These are phyloP conservation scores for Aureobasidium sp. DNA, from an alignment of 2,329 filamentous ascomycete genomes.

Conservation along the genomic window DNA sequence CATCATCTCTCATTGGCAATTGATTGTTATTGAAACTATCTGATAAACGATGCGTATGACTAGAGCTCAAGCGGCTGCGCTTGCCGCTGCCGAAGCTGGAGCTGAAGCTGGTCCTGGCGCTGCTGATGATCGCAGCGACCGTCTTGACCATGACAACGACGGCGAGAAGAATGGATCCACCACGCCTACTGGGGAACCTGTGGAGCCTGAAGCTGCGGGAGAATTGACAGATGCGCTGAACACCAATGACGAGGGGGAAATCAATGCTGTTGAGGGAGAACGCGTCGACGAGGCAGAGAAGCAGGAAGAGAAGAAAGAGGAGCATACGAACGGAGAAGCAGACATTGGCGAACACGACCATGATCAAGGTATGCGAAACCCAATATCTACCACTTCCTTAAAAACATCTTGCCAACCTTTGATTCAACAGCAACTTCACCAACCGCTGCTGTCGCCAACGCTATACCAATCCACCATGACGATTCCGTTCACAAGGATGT, in stretches of 20 bases:
- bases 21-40: not conserved
- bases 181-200: not conserved
- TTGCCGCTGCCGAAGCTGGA: constrained; percentile 20
- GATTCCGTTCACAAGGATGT: constrained; percentile 15
- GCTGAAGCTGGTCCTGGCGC: not conserved
- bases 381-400: not conserved
- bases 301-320: constrained; percentile 8
- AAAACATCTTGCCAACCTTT: not conserved
- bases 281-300: not conserved
- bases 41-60: constrained; percentile 33
- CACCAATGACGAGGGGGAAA: not conserved
- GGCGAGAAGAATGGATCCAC: not conserved
- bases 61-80: constrained; percentile 32
- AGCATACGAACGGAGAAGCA: constrained; percentile 12
- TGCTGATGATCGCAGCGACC: not conserved
- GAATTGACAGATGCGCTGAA: constrained; percentile 31
- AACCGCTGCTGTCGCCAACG: not conserved
- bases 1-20: not conserved
- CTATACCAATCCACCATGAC: not conserved
- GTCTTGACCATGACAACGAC: not conserved
- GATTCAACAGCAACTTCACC: not conserved
- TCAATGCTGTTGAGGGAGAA: not conserved
- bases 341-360: not conserved
- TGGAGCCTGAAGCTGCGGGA: constrained; percentile 30
- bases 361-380: not conserved